Percentiles rank a stretch among this genome's conserved stretches.
These are phyloP conservation scores for Quercus berberidifolia DNA, from an alignment of 306 rosid genomes.

Conservation along the genomic window DNA sequence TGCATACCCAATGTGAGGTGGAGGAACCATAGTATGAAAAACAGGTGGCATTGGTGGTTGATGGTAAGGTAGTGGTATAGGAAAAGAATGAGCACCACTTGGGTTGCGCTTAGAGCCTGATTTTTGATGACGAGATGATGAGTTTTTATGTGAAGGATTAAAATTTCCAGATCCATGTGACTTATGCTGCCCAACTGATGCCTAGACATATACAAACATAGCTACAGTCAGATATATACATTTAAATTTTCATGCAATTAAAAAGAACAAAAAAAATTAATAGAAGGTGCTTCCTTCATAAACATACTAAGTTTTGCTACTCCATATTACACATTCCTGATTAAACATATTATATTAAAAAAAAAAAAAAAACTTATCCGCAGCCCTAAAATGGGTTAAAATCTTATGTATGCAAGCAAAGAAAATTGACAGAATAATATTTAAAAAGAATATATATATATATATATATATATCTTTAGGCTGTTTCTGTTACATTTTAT, in stretches of 20 bases:
- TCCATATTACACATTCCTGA: neutral
- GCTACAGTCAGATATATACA: conserved; percentile 5
- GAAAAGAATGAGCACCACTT: conserved; percentile 49
- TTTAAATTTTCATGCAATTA: neutral
- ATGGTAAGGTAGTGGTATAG: conserved; percentile 55
- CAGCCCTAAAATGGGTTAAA: neutral
- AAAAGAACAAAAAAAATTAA: neutral
- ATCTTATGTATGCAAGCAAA: neutral
- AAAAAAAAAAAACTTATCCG: neutral
- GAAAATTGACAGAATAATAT: neutral
- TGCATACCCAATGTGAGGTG: conserved; percentile 63
- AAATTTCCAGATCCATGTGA: conserved; percentile 56
- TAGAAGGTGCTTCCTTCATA: neutral
- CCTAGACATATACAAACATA: conserved; percentile 34
- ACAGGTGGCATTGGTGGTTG: conserved; percentile 51
- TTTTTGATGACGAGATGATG: conserved; percentile 62
- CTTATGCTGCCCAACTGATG: conserved; percentile 45
- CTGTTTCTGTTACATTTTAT: neutral
- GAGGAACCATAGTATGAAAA: conserved; percentile 62
- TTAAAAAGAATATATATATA: neutral
- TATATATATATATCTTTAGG: too few species aligned
- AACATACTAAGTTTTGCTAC: neutral
- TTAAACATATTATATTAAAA: neutral
- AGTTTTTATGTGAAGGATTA: conserved; percentile 44
- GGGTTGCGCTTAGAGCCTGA: conserved; percentile 58